Evolutionary conservation across 1,284 basidiomycete genomes (phyloP), one percentile per base, ranked within the genome.

Genomic region (Xerocomus amazonicus): DNA sequence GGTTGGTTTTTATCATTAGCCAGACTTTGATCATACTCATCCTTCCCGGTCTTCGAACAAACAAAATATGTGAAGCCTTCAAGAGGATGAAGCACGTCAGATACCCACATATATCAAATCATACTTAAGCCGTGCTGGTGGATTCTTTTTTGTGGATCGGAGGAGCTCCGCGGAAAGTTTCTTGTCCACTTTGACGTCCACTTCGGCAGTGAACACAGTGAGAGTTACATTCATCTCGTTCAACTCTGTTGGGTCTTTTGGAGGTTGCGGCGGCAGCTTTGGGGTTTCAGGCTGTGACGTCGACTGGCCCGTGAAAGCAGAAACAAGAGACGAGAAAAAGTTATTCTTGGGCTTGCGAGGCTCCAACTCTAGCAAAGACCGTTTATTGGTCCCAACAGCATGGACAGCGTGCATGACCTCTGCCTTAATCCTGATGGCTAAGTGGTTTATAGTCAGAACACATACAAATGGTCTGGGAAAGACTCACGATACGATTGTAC

Each of bases 71-170:
- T 28, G 53, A 9, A 53, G 45, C 17, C 16, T 41, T 34, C 27
- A 38, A 28, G 45, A 47, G 35, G 32, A 16, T n/a, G 9, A 10
- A 47, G 27, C 12, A 23, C 14, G 47, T 10, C 12, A 31, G 28
- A 34, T 3, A 72, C 83, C 51, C 48, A 90, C 88, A 73, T 92
- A 98, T 38, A 99, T 92, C 17, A 99, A 73, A 57, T 90, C 84
- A 50, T 92, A 87, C 43, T 80, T 84, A 62, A 95, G 83, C 47
- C 75, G 79, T 8, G 72, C 74, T 0, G 97, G 97, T 0, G 93
- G 89, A 37, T 90, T 86, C 75, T 99, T 99, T 79, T 97, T 97
- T 1, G 95, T 99, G 9, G 92, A 92, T 44, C 96, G 78, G 59
- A 92, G 81, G 31, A 99, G 76, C 66, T 98, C 96, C 2, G 77